Base-by-base conservation (phyloP, 1,284 basidiomycete species). In the Austroboletus novae-zelandiae region DNA sequence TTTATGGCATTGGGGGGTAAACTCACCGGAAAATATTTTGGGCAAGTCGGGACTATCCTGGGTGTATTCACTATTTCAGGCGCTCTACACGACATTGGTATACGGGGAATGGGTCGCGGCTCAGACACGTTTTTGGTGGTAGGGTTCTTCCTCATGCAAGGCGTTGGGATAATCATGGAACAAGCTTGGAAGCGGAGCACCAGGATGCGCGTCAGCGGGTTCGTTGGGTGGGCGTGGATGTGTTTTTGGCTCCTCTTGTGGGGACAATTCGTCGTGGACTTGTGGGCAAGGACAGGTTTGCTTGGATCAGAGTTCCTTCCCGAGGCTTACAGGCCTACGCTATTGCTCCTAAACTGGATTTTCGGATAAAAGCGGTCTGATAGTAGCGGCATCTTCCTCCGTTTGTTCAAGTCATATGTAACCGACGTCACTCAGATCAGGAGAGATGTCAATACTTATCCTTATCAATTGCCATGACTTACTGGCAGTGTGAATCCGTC, bases 21-120 rank as follows among this genome's bases (percentile, higher is more conserved):
- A 15, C 67, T 66, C 1, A 18, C 65, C 13, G 63, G 58, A 31
- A 57, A 56, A 31, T 48, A 78, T 9, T 59, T 77, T 29, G 83
- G 81, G 14, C 71, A 73, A 15, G 51, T 60, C 5, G 81, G 78
- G 6, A 66, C 63, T 3, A 68, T 83, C 8, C 45, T 86, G 13
- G 83, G 81, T 10, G 76, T 75, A 1, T 87, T 87, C 58, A 44
- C 77, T 3, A 55, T 77, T 14, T 86, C 84, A 0, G 82, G 77
- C 4, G 36, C 78, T 3, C 56, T 87, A 15, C 85, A 87, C 52
- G 73, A 80, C 55, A 45, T 75, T 27, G 82, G 78, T 13, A 59
- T 81, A 45, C 83, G 77, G 72, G 81, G 79, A 5, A 78, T 84
- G 76, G 78, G 75, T 2, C 70, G 70, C 8, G 83, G 81, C 15